Evolutionary conservation across 768 basidiomycete species (phyloP).

Genomic region (Tricholomella constricta): DNA sequence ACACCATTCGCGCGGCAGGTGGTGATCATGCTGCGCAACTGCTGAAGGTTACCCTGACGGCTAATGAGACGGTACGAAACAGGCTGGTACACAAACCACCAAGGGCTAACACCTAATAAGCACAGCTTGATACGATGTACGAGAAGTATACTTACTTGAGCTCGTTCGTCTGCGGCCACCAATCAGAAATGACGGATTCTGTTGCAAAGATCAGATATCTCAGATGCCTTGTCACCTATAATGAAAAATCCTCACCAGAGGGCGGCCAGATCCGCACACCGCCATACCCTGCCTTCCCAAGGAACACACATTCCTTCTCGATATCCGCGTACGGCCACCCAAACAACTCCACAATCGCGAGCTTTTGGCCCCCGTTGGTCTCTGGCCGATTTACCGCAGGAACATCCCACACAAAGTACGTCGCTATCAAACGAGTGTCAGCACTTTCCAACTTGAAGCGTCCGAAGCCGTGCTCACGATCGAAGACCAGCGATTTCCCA

Average conservation of each 20-base stretch:
- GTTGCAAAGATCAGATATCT: background rate
- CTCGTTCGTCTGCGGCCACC: constrained; percentile 9
- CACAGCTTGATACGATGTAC: background rate
- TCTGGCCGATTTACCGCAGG: constrained; percentile 1
- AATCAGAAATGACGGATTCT: constrained; percentile 8
- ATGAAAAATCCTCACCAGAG: background rate
- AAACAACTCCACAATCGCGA: constrained; percentile 7
- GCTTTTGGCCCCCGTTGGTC: constrained; percentile 7
- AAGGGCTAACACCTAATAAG: background rate
- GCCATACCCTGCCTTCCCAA: constrained; percentile 5
- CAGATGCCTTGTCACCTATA: too few species aligned
- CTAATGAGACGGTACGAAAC: constrained; percentile 4
- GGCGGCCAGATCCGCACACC: constrained; percentile 9
- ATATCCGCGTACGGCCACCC: constrained; percentile 8
- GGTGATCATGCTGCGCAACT: constrained; percentile 6
- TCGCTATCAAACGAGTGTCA: background rate
- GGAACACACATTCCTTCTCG: constrained; percentile 7
- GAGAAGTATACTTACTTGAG: background rate
- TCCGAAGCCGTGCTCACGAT: background rate
- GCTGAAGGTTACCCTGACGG: constrained; percentile 3
- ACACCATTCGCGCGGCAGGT: constrained; percentile 4
- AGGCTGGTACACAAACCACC: constrained; percentile 7
- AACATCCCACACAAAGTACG: constrained; percentile 5
- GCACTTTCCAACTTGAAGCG: background rate
- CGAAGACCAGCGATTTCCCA: constrained; percentile 2